These are phyloP conservation scores for Aspergillus aculeatinus DNA, from an alignment of 2,329 filamentous ascomycete species.

Conservation along the genomic window DNA sequence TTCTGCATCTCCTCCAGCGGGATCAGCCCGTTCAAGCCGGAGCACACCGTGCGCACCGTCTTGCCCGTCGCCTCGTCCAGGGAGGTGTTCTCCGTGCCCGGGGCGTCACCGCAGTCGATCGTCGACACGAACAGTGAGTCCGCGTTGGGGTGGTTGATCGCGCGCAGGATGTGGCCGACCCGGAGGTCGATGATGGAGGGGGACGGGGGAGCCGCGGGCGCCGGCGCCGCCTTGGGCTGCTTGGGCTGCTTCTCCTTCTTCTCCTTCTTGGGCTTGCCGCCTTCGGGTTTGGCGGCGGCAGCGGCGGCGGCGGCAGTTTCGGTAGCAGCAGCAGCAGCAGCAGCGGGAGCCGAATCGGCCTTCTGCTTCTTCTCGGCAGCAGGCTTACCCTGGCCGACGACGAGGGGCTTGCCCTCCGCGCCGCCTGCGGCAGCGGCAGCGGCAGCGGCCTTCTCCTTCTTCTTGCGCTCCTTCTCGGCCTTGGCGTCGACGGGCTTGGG, in stretches of 20 bases:
- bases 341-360: slow-evolving; percentile 53
- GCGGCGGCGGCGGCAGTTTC: slow-evolving; percentile 49
- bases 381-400: slow-evolving; percentile 40
- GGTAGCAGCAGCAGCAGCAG: slow-evolving; percentile 50
- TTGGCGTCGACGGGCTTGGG: slow-evolving; percentile 88
- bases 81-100: slow-evolving; percentile 81
- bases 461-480: slow-evolving; percentile 93
- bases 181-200: slow-evolving; percentile 89
- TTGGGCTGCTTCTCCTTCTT: slow-evolving; percentile 60
- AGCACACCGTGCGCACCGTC: slow-evolving; percentile 92
- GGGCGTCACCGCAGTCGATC: slow-evolving; percentile 86
- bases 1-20: slow-evolving; percentile 95
- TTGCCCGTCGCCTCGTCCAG: slow-evolving; percentile 79
- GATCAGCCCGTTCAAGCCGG: slow-evolving; percentile 87
- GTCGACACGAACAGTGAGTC: slow-evolving; percentile 95
- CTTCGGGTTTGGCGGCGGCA: slow-evolving; percentile 38
- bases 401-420: slow-evolving; percentile 35
- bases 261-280: slow-evolving; percentile 55
- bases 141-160: slow-evolving; percentile 91
- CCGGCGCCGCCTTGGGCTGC: slow-evolving; percentile 75
- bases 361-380: slow-evolving; percentile 46
- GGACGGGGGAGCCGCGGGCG: slow-evolving; percentile 72
- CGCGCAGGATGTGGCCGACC: slow-evolving; percentile 96
- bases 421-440: slow-evolving; percentile 28
- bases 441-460: slow-evolving; percentile 78